Base-by-base conservation (phyloP, 1,139 yeast species). In the Lodderomyces margitis region DNA sequence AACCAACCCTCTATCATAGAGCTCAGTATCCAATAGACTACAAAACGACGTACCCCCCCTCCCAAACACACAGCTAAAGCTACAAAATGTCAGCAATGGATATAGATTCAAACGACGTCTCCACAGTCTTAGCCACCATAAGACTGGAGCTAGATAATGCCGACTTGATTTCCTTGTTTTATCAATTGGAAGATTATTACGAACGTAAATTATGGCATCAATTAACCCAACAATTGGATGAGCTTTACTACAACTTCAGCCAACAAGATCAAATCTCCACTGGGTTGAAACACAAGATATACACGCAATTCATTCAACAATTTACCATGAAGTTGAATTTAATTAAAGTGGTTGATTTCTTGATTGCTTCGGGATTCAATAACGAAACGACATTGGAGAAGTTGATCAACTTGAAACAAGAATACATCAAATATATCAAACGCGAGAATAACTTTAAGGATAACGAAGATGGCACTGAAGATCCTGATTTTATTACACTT, bases 161-260 rank as follows among this genome's bases (percentile, higher is more conserved):
- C 33, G 78, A 87, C 34, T 59, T 80, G 35, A 74, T 78, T n/a
- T 76, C 81, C 33, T 66, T 80, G 35, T 78, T 86, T 53, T 83
- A 82, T 57, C 81, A 83, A 44, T 78, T 92, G 59, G 98, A 91
- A 58, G 96, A 89, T 55, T 73, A 73, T 48, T 87, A 88, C 66
- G 97, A 91, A 59, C 76, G 96, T 54, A 88, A 87, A 70, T 74
- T 78, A 55, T 79, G 82, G 82, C 79, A 72, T 57, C 95, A 87
- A 66, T 76, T 92, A 58, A 87, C 97, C 2, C 77, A 79, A 47
- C 66, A 80, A 12, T 70, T 92, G 47, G 77, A 76, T 39, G 77
- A 75, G 47, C 76, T 87, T 52, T 87, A 82, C 40, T 45, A 47
- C 34, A 12, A 43, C 8, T 46, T 38, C 33, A 62, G 67, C 64